Evolutionary conservation across 192 early-diverging fungal species (phyloP), one percentile per base, ranked within the genome.

Genomic region (Phlyctochytrium bullatum): DNA sequence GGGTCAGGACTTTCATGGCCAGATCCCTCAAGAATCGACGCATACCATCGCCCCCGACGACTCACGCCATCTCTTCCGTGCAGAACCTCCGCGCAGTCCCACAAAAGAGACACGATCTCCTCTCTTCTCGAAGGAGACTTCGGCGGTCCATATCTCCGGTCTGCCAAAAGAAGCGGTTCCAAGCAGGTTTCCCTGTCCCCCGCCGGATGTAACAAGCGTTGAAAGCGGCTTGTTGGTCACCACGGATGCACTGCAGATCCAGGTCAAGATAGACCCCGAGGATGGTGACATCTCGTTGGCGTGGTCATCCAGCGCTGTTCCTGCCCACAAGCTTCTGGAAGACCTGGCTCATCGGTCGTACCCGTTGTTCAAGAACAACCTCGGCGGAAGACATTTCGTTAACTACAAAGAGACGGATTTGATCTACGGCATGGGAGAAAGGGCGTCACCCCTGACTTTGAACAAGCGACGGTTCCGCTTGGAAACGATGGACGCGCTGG

Each of bases 401-500:
- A 31, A 53, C 16, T 60, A 67, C 27, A 59, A 35, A 2, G 40
- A 71, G 24, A 52, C 67, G 12, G 68, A 72, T 32, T 59, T 61
- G 31, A 79, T 82, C 40, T 82, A 77, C 57, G 86, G 85, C 20
- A 65, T 86, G 0, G 86, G 86, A 23, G 86, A 87, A 63, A 77
- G 74, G 12, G 73, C 81, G 0, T 67, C 73, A 10, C 66, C 69
- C 0, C 51, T 87, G 2, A 65, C 74, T 23, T 72, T 87, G 17
- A 78, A 76, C 61, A 73, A 73, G 14, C 64, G 82, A 10, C 34
- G 75, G 1, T 84, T 84, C 72, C n/a, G 79, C 34, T 66, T 87
- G 4, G 78, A 80, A 36, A 70, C 76, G 16, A 47, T 81, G 59
- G 86, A 88, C 64, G 68, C 82, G 36, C 68, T 87, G 68, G 86